A percentile compares a stretch with the other conserved stretches of the same genome.
phyloP scores from a whole-genome alignment of 352 stramenopile genomes.

The Globisporangium sylvaticum region DNA sequence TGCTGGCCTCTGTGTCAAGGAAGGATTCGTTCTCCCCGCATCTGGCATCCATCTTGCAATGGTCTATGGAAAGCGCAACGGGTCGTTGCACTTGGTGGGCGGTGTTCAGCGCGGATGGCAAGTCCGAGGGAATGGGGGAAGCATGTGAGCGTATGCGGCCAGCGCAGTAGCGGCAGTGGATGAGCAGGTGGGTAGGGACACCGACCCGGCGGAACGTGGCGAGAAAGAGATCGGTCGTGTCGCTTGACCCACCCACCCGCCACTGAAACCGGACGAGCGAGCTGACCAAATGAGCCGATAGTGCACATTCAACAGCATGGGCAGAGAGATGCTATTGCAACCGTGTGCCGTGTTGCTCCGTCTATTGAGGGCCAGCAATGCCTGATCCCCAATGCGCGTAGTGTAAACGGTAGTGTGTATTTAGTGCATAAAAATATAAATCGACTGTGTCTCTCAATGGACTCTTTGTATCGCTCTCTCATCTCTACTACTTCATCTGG shows the following conservation, averaged over 20 bases:
- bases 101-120: not conserved
- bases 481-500: conserved; percentile 7
- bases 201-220: not conserved
- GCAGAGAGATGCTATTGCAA: not conserved
- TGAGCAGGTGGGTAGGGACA: not conserved
- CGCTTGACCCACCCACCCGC: not conserved
- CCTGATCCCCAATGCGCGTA: not conserved
- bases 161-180: not conserved
- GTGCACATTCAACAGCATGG: not conserved
- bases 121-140: not conserved
- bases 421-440: conserved; percentile 5
- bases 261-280: not conserved
- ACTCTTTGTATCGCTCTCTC: conserved; percentile 1
- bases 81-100: not conserved
- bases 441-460: conserved; percentile 3
- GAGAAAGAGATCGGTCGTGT: not conserved
- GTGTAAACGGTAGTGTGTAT: conserved; percentile 1
- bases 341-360: not conserved
- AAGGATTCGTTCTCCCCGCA: not conserved
- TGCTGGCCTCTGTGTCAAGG: no score
- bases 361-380: not conserved
- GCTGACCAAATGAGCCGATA: not conserved
- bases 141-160: not conserved
- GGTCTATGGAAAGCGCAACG: not conserved
- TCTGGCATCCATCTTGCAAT: not conserved